Evolutionary conservation across 495 filamentous ascomycete species (phyloP).

Genomic region (Neohortaea acidophila): DNA sequence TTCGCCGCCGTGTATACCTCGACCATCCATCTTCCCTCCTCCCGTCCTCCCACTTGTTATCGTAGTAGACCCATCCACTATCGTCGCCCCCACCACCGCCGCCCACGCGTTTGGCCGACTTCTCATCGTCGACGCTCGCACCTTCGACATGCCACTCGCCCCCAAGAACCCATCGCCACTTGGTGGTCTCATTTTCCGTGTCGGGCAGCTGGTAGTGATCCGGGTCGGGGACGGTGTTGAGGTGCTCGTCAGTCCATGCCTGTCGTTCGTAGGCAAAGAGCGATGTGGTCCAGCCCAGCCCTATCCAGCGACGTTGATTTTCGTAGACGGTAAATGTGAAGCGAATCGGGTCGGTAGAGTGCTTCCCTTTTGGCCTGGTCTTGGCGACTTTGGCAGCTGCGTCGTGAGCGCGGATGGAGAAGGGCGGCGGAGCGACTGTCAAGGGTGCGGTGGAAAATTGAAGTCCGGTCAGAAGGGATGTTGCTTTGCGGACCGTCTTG

Average conservation of each 20-base stretch:
- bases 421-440: constrained; percentile 17
- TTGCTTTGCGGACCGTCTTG: constrained; percentile 47
- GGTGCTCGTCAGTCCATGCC: constrained; percentile 91
- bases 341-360: constrained; percentile 57
- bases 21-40: constrained; percentile 87
- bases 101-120: constrained; percentile 20
- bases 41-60: constrained; percentile 97
- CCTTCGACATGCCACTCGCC: constrained; percentile 84
- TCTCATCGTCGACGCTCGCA: constrained; percentile 34
- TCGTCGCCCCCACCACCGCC: constrained; percentile 35
- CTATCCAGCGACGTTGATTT: constrained; percentile 92
- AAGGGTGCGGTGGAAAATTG: constrained; percentile 34
- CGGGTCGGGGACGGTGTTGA: constrained; percentile 61
- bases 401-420: constrained; percentile 2
- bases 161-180: constrained; percentile 78
- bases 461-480: constrained; percentile 61
- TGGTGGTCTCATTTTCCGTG: constrained; percentile 61
- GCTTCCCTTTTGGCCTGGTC: constrained; percentile 25
- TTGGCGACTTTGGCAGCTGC: constrained; percentile 11
- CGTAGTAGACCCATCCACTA: constrained; percentile 91
- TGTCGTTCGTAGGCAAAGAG: constrained; percentile 77
- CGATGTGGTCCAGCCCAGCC: constrained; percentile 84
- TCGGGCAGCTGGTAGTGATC: constrained; percentile 78
- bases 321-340: constrained; percentile 96
- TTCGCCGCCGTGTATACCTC: constrained; percentile 79